These are phyloP conservation scores for Coniochaeta sp. DNA, from an alignment of 2,329 filamentous ascomycete genomes.

Conservation along the genomic window DNA sequence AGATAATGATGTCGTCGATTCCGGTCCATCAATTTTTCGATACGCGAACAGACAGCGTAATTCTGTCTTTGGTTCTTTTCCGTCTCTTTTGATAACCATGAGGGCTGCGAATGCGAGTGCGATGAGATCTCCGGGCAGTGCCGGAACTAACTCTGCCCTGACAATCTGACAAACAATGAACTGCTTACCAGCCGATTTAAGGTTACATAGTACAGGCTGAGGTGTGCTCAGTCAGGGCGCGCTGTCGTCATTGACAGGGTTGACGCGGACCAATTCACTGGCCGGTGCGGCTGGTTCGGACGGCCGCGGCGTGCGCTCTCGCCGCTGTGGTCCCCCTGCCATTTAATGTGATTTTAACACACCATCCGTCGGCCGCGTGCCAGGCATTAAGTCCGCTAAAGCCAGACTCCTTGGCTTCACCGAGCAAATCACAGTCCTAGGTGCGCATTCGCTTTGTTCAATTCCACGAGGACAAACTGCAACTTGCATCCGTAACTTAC, in stretches of 20 bases:
- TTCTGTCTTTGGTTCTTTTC: no score
- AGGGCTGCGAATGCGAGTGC: background rate
- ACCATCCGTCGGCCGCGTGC: background rate
- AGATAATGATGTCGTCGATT: no score
- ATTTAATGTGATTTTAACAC: background rate
- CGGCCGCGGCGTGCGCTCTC: background rate
- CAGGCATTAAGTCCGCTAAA: background rate
- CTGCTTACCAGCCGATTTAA: background rate
- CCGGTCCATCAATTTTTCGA: no score
- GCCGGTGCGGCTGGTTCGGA: background rate
- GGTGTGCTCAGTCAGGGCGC: background rate
- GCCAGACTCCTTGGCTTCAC: background rate
- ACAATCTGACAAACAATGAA: background rate
- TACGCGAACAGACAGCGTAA: no score
- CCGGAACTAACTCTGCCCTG: background rate
- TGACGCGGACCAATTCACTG: background rate
- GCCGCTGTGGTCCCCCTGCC: background rate
- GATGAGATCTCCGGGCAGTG: background rate
- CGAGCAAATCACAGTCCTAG: no score
- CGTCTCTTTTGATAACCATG: no score
- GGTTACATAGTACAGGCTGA: background rate
- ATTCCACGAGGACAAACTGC: background rate
- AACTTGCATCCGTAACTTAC: background rate
- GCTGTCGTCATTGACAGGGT: background rate
- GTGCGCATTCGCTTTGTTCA: background rate